Evolutionary conservation across 345 rosid genomes (phyloP).

Genomic region (Lepidium africanum): DNA sequence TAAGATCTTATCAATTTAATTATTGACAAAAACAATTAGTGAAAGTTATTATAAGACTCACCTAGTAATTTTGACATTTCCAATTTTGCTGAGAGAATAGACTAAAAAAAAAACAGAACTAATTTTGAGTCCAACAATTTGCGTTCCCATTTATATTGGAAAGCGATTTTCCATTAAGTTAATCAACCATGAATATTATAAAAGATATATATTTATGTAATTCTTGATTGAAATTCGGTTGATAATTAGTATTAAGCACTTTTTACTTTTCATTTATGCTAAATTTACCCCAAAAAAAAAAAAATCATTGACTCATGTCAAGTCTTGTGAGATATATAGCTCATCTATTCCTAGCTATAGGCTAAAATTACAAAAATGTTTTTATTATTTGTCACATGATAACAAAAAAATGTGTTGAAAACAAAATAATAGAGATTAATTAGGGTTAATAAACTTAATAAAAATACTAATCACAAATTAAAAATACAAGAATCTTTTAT

Average conservation of each 20-base stretch:
- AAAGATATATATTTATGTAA: too few relatives aligned
- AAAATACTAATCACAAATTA: not conserved
- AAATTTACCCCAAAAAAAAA: not conserved
- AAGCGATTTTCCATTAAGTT: not conserved
- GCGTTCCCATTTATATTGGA: not conserved
- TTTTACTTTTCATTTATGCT: not conserved
- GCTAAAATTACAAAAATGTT: slow-evolving; percentile 4
- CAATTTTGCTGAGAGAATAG: too few relatives aligned
- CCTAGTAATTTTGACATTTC: too few relatives aligned
- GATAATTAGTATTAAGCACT: not conserved
- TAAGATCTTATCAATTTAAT: too few relatives aligned
- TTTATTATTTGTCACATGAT: slow-evolving; percentile 25
- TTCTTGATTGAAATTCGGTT: not conserved
- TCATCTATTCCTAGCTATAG: slow-evolving; percentile 8
- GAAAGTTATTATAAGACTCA: too few relatives aligned
- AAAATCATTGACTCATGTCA: slow-evolving; percentile 3
- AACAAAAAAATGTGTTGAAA: not conserved
- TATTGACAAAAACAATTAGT: too few relatives aligned
- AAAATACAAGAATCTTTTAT: not conserved
- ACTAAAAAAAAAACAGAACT: not conserved
- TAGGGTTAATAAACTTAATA: not conserved
- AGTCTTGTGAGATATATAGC: slow-evolving; percentile 12
- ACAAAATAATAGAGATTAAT: not conserved
- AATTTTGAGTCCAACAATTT: not conserved
- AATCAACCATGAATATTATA: not conserved